Evolutionary conservation across 108 stramenopile species (phyloP), one percentile per base, ranked within the genome.

Genomic region (Nitzschia sp.): DNA sequence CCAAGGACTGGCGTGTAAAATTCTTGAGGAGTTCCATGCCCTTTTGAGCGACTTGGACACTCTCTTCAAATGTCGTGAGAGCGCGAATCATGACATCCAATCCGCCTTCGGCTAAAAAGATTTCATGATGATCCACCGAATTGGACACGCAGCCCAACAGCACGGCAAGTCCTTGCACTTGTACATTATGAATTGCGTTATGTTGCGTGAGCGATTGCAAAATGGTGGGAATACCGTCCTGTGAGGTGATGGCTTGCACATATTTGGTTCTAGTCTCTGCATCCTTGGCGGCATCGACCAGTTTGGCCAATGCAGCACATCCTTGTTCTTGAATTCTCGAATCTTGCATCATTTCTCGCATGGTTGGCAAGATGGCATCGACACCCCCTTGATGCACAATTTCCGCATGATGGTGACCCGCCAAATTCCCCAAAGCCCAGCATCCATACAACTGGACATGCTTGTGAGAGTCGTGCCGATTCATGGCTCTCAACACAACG

Each of bases 391-490:
- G 54, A 38, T 45, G 47, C 0, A 66, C 36, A 46, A 63, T 66
- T 46, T 61, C 48, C 30, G 66, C 59, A 18, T 56, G 61, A 27
- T 72, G 62, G 2, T 17, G 24, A 46, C 8, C 53, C 28, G 66
- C 55, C n/a, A 75, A 13, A 45, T 60, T 68, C 23, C 54, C 35
- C 15, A 75, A 30, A 11, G 61, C 64, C 60, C 74, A 68, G 48
- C 64, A 75, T 23, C 74, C 74, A 31, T 68, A 75, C 24, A 46
- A n/a, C 28, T 75, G 74, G 27, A 75, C 74, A 38, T 75, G 68
- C n/a, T 58, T 61, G 38, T 75, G 61, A 30, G 34, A 58, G 35
- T 58, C 35, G 45, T 75, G 66, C 18, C 65, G 65, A 31, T 66
- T 75, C 74, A 75, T 75, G 17, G 74, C 64, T 5, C 65, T 57